A percentile compares a stretch with the other conserved stretches of the same genome.
These are phyloP conservation scores for Russula vinacea DNA, from an alignment of 768 basidiomycete genomes.

Conservation along the genomic window DNA sequence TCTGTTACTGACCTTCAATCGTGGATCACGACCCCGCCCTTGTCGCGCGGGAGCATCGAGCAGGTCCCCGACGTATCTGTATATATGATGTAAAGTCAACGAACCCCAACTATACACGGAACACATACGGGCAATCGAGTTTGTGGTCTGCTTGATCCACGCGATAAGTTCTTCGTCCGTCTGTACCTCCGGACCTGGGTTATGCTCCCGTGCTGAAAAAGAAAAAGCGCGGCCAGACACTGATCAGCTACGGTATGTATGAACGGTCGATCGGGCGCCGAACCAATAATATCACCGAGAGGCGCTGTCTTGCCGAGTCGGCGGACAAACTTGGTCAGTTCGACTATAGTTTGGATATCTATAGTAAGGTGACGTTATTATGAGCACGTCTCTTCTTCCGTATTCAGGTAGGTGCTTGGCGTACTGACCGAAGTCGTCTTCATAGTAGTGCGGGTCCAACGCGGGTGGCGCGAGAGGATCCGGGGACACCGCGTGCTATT, in stretches of 20 bases:
- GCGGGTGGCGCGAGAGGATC: conserved; percentile 35
- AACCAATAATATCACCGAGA: conserved; percentile 33
- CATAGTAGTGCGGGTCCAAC: conserved; percentile 38
- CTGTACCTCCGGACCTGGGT: conserved; percentile 35
- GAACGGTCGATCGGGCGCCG: neutral
- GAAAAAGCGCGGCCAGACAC: neutral
- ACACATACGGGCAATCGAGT: conserved; percentile 15
- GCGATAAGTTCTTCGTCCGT: conserved; percentile 34
- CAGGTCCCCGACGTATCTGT: conserved; percentile 48
- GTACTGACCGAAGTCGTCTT: conserved; percentile 36
- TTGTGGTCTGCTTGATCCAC: conserved; percentile 15
- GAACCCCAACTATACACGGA: conserved; percentile 10
- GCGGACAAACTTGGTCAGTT: conserved; percentile 36
- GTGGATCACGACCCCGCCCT: conserved; percentile 51
- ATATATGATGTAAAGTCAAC: neutral
- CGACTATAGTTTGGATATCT: conserved; percentile 36
- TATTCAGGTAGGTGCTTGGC: neutral
- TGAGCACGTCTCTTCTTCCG: neutral
- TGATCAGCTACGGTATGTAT: neutral
- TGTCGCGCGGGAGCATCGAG: conserved; percentile 53
- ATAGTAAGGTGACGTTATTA: neutral
- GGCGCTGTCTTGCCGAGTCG: conserved; percentile 32
- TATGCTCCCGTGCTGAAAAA: conserved; percentile 34
- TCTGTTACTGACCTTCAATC: conserved; percentile 40
- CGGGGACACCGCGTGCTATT: conserved; percentile 36